Percentiles rank a stretch among this genome's conserved stretches.
phyloP scores from a whole-genome alignment of 768 basidiomycete species.

The Rhodocollybia butyracea region DNA sequence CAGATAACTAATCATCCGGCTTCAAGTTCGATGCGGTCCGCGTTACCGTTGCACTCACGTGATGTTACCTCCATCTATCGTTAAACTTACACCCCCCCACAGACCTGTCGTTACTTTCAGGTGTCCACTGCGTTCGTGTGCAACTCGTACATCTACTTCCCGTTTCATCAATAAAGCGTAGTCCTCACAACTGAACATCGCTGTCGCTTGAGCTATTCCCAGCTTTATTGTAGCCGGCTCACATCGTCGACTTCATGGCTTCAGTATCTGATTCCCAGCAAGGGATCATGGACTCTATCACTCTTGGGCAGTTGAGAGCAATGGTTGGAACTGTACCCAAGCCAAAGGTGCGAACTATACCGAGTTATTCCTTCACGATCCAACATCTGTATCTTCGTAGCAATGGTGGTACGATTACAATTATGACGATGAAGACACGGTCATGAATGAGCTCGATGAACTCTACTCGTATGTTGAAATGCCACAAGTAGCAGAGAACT shows the following conservation, averaged over 20 bases:
- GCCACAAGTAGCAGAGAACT: constrained; percentile 83
- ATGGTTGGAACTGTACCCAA: constrained; percentile 68
- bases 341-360: constrained; percentile 57
- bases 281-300: constrained; percentile 66
- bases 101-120: too few relatives aligned
- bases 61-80: too few relatives aligned
- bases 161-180: too few relatives aligned
- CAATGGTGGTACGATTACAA: constrained; percentile 88
- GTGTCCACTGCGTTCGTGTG: too few relatives aligned
- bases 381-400: constrained; percentile 31
- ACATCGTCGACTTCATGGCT: constrained; percentile 10
- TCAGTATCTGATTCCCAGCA: constrained; percentile 27
- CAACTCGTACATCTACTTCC: too few relatives aligned
- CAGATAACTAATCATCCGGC: too few relatives aligned
- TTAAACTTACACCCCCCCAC: too few relatives aligned
- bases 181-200: too few relatives aligned
- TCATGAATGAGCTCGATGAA: constrained; percentile 95
- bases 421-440: constrained; percentile 94
- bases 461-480: constrained; percentile 98
- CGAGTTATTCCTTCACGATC: neutral
- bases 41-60: too few relatives aligned
- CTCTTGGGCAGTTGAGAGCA: constrained; percentile 75
- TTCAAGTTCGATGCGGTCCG: too few relatives aligned
- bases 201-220: too few relatives aligned
- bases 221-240: too few relatives aligned